Evolutionary conservation across 129 eudicot species (phyloP).

Genomic region (Escallonia herrerae): DNA sequence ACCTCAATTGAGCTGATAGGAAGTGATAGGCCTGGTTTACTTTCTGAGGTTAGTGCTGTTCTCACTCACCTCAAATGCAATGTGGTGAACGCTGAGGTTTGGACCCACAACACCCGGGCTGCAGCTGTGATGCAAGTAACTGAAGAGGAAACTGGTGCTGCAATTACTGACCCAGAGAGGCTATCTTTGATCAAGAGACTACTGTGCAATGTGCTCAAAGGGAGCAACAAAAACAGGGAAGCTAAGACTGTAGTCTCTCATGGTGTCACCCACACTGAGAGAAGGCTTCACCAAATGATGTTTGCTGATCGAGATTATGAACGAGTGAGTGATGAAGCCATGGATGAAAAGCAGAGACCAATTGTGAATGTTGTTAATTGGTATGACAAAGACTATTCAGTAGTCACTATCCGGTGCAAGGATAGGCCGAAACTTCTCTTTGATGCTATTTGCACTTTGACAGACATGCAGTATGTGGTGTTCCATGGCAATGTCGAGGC

Average conservation of each 20-base stretch:
- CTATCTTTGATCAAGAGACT: constrained; percentile 62
- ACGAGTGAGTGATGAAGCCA: constrained; percentile 21
- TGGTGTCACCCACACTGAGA: constrained; percentile 67
- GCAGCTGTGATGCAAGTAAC: constrained; percentile 92
- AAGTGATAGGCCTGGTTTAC: constrained; percentile 84
- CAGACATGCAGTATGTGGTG: constrained; percentile 94
- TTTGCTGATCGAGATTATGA: constrained; percentile 89
- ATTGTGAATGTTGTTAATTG: constrained; percentile 80
- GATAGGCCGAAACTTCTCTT: constrained; percentile 94
- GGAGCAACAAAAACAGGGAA: constrained; percentile 57
- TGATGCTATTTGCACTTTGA: constrained; percentile 84
- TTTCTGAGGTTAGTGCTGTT: constrained; percentile 89
- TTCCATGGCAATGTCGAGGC: constrained; percentile 97
- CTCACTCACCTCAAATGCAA: constrained; percentile 90
- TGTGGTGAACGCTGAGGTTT: constrained; percentile 85
- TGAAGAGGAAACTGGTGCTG: constrained; percentile 54
- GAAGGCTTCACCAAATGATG: constrained; percentile 97
- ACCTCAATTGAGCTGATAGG: constrained; percentile 86
- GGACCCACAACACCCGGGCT: constrained; percentile 99
- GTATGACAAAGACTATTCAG: constrained; percentile 87
- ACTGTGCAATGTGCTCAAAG: constrained; percentile 76
- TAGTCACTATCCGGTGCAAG: constrained; percentile 77
- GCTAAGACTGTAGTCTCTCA: constrained; percentile 75
- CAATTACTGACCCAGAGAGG: constrained; percentile 65
- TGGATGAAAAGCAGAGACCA: constrained; percentile 55